Conservation (phyloP, 441 rosid species). For the Omphalea diandra region DNA sequence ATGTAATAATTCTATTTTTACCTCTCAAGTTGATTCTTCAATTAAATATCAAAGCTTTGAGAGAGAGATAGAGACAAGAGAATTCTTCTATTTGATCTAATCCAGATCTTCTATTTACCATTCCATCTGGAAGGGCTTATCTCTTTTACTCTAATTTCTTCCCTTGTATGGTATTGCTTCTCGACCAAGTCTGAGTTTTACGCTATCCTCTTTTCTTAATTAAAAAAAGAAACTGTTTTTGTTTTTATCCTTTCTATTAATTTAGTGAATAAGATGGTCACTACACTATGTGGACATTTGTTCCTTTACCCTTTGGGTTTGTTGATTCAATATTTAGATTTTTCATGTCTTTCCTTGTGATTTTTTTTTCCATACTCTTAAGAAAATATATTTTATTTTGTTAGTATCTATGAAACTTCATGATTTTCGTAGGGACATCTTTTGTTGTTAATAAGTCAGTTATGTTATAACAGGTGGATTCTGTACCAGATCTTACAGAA, state of each 20-base stretch:
- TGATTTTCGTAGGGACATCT: neutral
- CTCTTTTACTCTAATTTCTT: no score
- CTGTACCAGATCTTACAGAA: slow-evolving; percentile 78
- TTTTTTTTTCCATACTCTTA: neutral
- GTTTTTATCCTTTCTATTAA: neutral
- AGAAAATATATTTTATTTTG: slow-evolving; percentile 4
- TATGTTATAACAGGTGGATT: slow-evolving; percentile 67
- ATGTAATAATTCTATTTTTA: neutral
- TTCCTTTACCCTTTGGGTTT: neutral
- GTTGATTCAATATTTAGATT: neutral
- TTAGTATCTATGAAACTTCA: neutral
- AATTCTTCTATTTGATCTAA: no score
- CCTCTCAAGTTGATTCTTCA: neutral
- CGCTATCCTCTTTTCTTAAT: neutral
- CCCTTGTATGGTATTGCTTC: no score
- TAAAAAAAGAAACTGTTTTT: neutral
- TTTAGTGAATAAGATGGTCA: neutral
- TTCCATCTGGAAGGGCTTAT: no score
- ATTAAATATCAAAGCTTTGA: no score
- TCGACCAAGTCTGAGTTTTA: no score
- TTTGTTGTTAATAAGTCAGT: slow-evolving; percentile 9
- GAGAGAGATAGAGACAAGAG: no score
- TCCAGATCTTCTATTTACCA: no score
- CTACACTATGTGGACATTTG: neutral
- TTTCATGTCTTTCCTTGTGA: neutral